Evolutionary conservation across 2,329 filamentous ascomycete species (phyloP), one percentile per base, ranked within the genome.

Genomic region (Diaporthe capsici): DNA sequence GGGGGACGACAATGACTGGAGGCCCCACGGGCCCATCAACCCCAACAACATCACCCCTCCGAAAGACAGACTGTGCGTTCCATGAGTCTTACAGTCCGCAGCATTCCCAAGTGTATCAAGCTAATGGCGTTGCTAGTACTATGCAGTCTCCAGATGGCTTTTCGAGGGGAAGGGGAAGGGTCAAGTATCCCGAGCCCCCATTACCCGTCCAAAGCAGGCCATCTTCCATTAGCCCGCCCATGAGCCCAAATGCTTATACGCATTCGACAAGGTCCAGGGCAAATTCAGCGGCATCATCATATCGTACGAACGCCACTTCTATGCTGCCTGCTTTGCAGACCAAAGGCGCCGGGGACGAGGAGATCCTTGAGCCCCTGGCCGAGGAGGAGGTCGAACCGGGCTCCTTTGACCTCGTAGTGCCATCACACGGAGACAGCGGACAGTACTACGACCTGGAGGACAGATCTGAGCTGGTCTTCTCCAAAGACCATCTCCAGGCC

Each of bases 401-500:
- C 53, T 88, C 86, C 2, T 90, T 88, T 79, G 88, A 90, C 77
- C 85, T 90, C 34, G 65, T 70, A 28, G 49, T 70, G 47, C 65
- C 77, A n/a, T 80, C 82, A 7, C 84, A 85, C 22, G 70, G 74
- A 73, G 81, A 76, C 76, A 81, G 76, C 71, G 80, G 60, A 77
- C 77, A 70, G 34, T 79, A 71, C 90, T 61, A 91, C 80, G 90
- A 89, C 2, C 84, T 95, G 0, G 93, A 94, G 82, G 84, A 86
- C n/a, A 88, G 91, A 60, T 90, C 92, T 0, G 91, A 93, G 75
- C 85, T 91, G 17, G 84, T 95, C 49, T 92, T 94, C 79, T 94
- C 92, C 0, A 86, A 83, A 22, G 88, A 92, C 71, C 93, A 95
- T 82, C 85, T 95, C 39, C 83, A 88, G 57, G 85, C 88, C 39